These are phyloP conservation scores for Daphne laureola DNA, from an alignment of 441 rosid genomes.

Conservation along the genomic window DNA sequence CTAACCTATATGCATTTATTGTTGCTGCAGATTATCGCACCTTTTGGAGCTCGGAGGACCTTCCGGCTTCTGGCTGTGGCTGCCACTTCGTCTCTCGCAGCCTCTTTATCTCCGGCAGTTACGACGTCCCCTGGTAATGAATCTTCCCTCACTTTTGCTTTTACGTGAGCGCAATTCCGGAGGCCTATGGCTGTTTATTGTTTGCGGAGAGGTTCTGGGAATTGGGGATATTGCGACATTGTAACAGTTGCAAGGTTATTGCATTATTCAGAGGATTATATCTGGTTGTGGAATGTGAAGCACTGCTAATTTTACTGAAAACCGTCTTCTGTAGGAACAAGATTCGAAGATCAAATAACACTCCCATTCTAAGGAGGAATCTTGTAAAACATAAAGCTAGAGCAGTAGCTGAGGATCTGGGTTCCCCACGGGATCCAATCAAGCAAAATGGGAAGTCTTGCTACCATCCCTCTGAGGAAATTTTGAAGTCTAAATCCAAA, in stretches of 20 bases:
- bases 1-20: neutral
- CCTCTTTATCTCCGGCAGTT: conserved; percentile 31
- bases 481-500: conserved; percentile 36
- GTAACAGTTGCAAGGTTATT: too few species aligned
- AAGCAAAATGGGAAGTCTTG: conserved; percentile 36
- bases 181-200: too few species aligned
- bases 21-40: conserved; percentile 45
- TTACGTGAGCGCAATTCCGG: too few species aligned
- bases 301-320: neutral
- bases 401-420: conserved; percentile 57
- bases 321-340: conserved; percentile 31
- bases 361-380: conserved; percentile 24
- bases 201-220: too few species aligned
- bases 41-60: conserved; percentile 37
- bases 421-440: conserved; percentile 56
- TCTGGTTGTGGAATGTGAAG: neutral
- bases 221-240: too few species aligned
- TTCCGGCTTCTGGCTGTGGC: conserved; percentile 13
- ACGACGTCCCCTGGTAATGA: conserved; percentile 38
- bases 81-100: conserved; percentile 33
- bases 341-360: conserved; percentile 25
- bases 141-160: too few species aligned
- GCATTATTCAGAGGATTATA: too few species aligned
- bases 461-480: conserved; percentile 92
- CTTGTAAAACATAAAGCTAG: conserved; percentile 39